Evolutionary conservation across 495 filamentous ascomycete species (phyloP), one percentile per base, ranked within the genome.

Genomic region (Aspergillus mulundensis): DNA sequence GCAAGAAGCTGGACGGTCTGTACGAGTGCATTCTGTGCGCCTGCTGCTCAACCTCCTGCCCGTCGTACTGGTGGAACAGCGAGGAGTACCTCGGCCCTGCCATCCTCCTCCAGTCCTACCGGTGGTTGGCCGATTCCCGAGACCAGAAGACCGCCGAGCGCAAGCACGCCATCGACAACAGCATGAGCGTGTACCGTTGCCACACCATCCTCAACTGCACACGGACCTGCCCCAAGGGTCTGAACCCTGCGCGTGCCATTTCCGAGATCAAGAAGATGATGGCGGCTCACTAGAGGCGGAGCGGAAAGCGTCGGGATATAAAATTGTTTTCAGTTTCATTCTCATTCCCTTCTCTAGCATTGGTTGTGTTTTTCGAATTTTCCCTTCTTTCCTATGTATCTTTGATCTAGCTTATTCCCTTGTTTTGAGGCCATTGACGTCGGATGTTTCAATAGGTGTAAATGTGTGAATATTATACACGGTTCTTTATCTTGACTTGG

Each of bases 11-110:
- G 55, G 94, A 98, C 73, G 94, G 94, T 55, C 83, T 98, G 45
- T 98, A 98, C 79, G 94, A 98, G 77, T 98, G 94, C 80, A 98
- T 98, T 72, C 88, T 98, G 49, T 98, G 94, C 84, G 93, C 93
- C 61, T 98, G 94, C 85, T 98, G 94, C 86, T 91, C 87, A 58
- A 98, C 94, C 20, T 95, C 91, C 30, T 98, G 94, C 79, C 94
- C 94, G 2, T 94, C 89, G 7, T 98, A 98, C 82, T 98, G 94
- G 94, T 98, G 94, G 94, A 98, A 98, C 80, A 84, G 84, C 64
- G 90, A 96, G 74, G 91, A 97, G 71, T 98, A 97, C 81, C 88
- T 98, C 24, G 94, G 94, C 56, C 94, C 94, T 32, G 94, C 94
- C 55, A 88, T 98, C 57, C 87, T 98, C 42, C 79, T 98, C 51